Conservation (phyloP, 148 eudicot genomes). For the Fagopyrum esculentum region DNA sequence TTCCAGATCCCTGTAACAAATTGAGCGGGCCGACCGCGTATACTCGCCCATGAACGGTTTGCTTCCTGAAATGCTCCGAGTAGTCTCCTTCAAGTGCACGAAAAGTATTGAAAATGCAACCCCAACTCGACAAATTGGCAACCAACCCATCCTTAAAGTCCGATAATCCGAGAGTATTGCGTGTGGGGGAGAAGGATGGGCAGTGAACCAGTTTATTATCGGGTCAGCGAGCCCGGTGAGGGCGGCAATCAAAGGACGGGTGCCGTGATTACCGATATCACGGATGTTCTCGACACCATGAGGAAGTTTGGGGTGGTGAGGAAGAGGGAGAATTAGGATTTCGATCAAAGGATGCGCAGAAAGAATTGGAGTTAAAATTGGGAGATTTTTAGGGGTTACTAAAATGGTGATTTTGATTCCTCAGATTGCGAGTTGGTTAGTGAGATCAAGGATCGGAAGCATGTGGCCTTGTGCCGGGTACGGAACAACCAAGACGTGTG, state of each 20-base stretch:
- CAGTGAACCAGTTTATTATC: no score
- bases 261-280: no score
- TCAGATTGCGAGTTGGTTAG: no score
- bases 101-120: no score
- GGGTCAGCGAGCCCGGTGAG: no score
- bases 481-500: no score
- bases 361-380: constrained; percentile 33
- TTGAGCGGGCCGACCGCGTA: constrained; percentile 46
- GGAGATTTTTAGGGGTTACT: constrained; percentile 21
- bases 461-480: no score
- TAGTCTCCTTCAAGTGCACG: constrained; percentile 14
- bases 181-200: background rate
- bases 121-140: constrained; percentile 39
- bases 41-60: constrained; percentile 26
- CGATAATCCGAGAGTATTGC: no score
- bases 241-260: no score
- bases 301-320: constrained; percentile 37
- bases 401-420: no score
- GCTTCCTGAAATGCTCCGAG: constrained; percentile 26
- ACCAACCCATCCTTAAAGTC: constrained; percentile 26
- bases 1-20: constrained; percentile 14
- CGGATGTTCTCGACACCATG: constrained; percentile 20
- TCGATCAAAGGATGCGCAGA: constrained; percentile 35
- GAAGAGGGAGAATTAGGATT: constrained; percentile 47
- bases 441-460: no score